Percentiles rank a stretch among this genome's conserved stretches.
Evolutionary conservation across 2,329 filamentous ascomycete genomes (phyloP).

Genomic region (Diaporthe caulivora): DNA sequence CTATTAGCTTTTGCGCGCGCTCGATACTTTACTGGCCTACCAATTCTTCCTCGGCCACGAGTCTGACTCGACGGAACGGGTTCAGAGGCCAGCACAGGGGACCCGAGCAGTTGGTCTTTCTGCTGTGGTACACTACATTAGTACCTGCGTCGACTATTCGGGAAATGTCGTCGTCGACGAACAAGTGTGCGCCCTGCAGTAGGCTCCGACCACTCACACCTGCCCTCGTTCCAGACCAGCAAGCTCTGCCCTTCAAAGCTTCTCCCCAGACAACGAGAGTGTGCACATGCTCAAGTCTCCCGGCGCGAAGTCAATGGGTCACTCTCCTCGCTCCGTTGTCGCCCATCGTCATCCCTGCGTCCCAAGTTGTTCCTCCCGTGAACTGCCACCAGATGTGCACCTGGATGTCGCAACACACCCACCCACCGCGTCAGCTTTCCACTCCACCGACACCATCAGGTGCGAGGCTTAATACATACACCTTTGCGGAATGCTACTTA

Average conservation of each 20-base stretch:
- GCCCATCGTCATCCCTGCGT: background rate
- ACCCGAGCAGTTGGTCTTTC: background rate
- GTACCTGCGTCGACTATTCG: background rate
- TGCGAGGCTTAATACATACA: background rate
- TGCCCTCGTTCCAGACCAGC: background rate
- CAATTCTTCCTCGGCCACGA: background rate
- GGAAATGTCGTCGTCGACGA: background rate
- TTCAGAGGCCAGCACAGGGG: background rate
- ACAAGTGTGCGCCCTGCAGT: conserved; percentile 18
- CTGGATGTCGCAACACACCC: background rate
- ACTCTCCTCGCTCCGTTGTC: too few relatives aligned
- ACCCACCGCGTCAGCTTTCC: background rate
- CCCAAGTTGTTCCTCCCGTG: background rate
- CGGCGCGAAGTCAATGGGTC: background rate
- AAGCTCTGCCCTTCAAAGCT: conserved; percentile 5
- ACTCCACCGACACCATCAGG: background rate
- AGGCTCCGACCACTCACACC: conserved; percentile 20
- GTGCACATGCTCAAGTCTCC: background rate
- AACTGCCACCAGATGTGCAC: background rate
- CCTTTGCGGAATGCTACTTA: conserved; percentile 3
- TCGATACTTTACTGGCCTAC: background rate
- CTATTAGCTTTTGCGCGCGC: background rate
- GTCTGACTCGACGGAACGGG: background rate
- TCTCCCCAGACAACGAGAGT: conserved; percentile 7
- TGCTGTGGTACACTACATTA: conserved; percentile 12